Conservation (phyloP, 2,329 filamentous ascomycete genomes). For the Ascochyta clinopodiicola region DNA sequence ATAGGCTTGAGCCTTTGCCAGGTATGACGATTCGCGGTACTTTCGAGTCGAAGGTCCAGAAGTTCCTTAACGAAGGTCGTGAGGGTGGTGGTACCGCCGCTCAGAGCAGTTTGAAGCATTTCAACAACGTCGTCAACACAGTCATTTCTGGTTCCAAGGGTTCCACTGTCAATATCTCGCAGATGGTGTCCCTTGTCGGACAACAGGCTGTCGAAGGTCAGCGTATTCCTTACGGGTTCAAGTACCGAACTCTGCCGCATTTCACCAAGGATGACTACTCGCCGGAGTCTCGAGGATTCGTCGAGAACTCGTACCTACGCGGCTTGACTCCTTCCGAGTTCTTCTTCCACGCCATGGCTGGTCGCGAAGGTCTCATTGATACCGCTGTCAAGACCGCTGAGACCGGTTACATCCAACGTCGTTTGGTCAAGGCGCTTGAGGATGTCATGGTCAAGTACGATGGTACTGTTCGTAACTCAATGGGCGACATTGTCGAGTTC, state of each 20-base stretch:
- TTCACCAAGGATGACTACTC: constrained; percentile 99
- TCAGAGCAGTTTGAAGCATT: constrained; percentile 89
- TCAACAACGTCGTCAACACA: constrained; percentile 97
- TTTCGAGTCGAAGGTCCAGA: constrained; percentile 96
- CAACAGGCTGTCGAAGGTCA: constrained; percentile 99
- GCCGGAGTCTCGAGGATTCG: constrained; percentile 93
- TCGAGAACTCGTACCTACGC: constrained; percentile 97
- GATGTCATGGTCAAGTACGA: constrained; percentile 98
- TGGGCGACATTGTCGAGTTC: constrained; percentile 96
- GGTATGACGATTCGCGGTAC: constrained; percentile 99
- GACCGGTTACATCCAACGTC: constrained; percentile 98
- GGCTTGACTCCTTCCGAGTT: constrained; percentile 95
- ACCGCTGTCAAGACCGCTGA: constrained; percentile 99
- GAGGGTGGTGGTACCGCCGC: constrained; percentile 94
- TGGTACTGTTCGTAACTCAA: constrained; percentile 93
- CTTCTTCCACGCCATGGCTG: constrained; percentile 99
- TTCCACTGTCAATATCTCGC: constrained; percentile 98
- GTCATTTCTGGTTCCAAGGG: constrained; percentile 96
- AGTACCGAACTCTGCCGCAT: constrained; percentile 94
- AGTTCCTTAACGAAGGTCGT: constrained; percentile 92
- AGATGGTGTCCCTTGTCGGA: constrained; percentile 98
- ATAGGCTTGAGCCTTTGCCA: constrained; percentile 87
- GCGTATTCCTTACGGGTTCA: constrained; percentile 98
- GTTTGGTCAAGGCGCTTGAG: constrained; percentile 96
- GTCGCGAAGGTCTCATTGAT: constrained; percentile 99